Evolutionary conservation across 805 yeast species (phyloP).

Genomic region (Soucietia sequanensis): DNA sequence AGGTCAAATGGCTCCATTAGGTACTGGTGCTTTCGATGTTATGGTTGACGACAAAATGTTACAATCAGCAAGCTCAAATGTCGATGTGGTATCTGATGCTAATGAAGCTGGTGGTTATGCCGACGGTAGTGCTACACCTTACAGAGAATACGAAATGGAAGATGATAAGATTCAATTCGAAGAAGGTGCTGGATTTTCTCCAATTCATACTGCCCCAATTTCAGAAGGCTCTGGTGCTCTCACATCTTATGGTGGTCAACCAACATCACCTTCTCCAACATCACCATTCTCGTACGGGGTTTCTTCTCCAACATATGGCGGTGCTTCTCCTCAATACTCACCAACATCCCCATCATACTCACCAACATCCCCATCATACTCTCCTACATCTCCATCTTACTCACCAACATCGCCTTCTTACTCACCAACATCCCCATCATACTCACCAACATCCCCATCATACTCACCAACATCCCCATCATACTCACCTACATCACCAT

Average conservation of each 20-base stretch:
- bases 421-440: constrained; percentile 51
- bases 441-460: constrained; percentile 68
- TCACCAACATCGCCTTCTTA: constrained; percentile 67
- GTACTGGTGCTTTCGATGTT: constrained; percentile 97
- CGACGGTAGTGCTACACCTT: constrained; percentile 88
- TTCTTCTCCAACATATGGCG: constrained; percentile 53
- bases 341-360: constrained; percentile 76
- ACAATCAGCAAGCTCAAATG: constrained; percentile 57
- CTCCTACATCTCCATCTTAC: constrained; percentile 75
- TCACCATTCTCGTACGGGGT: constrained; percentile 56
- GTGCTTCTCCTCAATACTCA: constrained; percentile 58
- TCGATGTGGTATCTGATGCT: constrained; percentile 34
- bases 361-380: constrained; percentile 58
- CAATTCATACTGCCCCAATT: constrained; percentile 81
- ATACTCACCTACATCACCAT: constrained; percentile 74
- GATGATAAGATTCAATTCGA: constrained; percentile 62
- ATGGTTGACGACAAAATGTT: constrained; percentile 89
- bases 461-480: constrained; percentile 80
- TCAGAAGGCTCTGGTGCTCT: constrained; percentile 80
- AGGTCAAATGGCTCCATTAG: constrained; percentile 98
- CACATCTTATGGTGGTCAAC: constrained; percentile 81
- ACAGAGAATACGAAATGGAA: constrained; percentile 62
- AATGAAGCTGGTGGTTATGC: constrained; percentile 24
- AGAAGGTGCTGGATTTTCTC: constrained; percentile 88
- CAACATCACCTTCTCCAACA: constrained; percentile 48